These are phyloP conservation scores for Phytophthora ramorum DNA, from an alignment of 352 stramenopile species.

Conservation along the genomic window DNA sequence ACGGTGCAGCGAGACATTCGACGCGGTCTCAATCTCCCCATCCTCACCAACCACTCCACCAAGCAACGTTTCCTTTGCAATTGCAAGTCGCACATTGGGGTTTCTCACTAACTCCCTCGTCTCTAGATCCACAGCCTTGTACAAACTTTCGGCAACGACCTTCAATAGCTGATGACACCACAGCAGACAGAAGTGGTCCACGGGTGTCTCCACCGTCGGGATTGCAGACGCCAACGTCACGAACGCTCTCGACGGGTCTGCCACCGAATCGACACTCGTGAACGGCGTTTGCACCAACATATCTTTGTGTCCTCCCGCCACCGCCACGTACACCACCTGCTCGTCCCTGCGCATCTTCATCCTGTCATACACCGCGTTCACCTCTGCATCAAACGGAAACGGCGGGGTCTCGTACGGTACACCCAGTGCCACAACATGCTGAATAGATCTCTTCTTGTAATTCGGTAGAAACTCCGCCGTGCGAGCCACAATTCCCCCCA, in stretches of 20 bases:
- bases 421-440: constrained; percentile 77
- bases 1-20: constrained; percentile 47
- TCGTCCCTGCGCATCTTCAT: constrained; percentile 37
- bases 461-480: constrained; percentile 74
- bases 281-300: constrained; percentile 69
- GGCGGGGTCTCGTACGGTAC: constrained; percentile 61
- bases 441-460: constrained; percentile 77
- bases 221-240: constrained; percentile 66
- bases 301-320: constrained; percentile 86
- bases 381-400: constrained; percentile 73
- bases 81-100: constrained; percentile 46
- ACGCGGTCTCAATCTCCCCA: constrained; percentile 16
- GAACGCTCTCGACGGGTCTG: constrained; percentile 40
- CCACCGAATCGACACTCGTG: constrained; percentile 39
- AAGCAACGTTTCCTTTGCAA: constrained; percentile 55
- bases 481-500: constrained; percentile 80
- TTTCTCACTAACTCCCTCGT: constrained; percentile 52
- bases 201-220: constrained; percentile 60
- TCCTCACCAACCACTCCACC: constrained; percentile 12
- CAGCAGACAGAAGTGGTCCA: constrained; percentile 85
- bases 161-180: constrained; percentile 89
- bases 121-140: constrained; percentile 62
- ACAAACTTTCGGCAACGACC: constrained; percentile 64
- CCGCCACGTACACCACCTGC: constrained; percentile 68
- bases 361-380: constrained; percentile 65